Percentiles rank a stretch among this genome's conserved stretches.
phyloP scores from a whole-genome alignment of 2,329 filamentous ascomycete genomes.

The Emydomyces testavorans region DNA sequence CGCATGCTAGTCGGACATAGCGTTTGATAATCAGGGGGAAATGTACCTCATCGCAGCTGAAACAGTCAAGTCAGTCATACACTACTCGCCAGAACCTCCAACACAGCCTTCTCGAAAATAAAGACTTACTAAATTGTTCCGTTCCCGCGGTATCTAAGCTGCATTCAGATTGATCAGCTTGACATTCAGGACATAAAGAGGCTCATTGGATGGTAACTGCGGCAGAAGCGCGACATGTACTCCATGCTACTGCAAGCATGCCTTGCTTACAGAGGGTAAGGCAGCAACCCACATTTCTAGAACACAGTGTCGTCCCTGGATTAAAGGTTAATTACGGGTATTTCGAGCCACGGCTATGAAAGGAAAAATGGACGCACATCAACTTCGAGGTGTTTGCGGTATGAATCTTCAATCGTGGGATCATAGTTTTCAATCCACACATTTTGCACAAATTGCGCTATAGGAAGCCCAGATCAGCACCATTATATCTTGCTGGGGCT shows the following conservation, averaged over 20 bases:
- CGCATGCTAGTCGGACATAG: neutral
- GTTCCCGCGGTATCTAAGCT: constrained; percentile 83
- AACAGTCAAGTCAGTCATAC: constrained; percentile 14
- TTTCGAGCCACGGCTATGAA: constrained; percentile 8
- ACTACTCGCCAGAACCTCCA: constrained; percentile 6
- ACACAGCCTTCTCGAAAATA: constrained; percentile 1
- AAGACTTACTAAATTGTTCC: constrained; percentile 75
- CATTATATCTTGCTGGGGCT: too few species aligned
- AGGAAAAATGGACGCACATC: constrained; percentile 55
- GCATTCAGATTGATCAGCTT: constrained; percentile 13
- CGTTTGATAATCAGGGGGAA: constrained; percentile 7
- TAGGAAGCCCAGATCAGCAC: constrained; percentile 13
- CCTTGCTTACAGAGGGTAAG: neutral
- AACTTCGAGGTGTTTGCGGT: constrained; percentile 77
- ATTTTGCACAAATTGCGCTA: constrained; percentile 87
- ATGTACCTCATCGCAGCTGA: constrained; percentile 48
- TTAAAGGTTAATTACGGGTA: constrained; percentile 3
- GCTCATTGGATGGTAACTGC: neutral
- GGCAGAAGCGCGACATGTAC: neutral
- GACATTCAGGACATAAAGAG: neutral
- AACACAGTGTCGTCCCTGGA: constrained; percentile 71
- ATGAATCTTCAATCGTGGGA: constrained; percentile 79
- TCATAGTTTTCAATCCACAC: constrained; percentile 90
- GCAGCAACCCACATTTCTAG: constrained; percentile 62
- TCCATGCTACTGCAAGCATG: neutral